Base-by-base conservation (phyloP, 306 rosid genomes). In the Lathyrus tuberosus region DNA sequence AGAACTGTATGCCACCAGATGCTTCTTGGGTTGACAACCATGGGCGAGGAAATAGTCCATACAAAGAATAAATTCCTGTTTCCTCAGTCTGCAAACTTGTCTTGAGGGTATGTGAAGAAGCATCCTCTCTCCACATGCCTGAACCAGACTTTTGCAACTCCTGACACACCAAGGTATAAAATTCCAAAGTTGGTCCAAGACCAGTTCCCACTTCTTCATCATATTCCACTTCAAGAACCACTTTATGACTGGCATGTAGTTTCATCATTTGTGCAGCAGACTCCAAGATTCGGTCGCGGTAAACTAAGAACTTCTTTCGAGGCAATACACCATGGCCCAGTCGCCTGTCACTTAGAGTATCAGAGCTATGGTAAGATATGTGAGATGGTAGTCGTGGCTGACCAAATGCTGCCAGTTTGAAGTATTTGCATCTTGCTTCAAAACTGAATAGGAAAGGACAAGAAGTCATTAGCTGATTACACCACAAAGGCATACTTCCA, bases 131-230 rank as follows among this genome's bases (percentile, higher is more conserved):
- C 99, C 99, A 95, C 96, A 91, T 87, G 69, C 87, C 95, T 62
- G 88, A 72, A 48, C 89, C 96, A 65, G 76, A 75, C 77, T 87
- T 95, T 80, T 95, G 95, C 76, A 95, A 83, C 81, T 89, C 99
- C 10, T 81, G 97, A 71, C 99, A 82, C 41, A 91, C 95, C 80
- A 95, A 83, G 70, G 99, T 91, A 76, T 91, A 95, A 72, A 95
- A 95, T 80, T 95, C 99, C 83, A 95, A 83, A 26, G 99, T 95
- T 8, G 97, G 99, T 66, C 99, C 99, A 74, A 91, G 96, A 74
- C 99, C 99, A 67, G 96, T 95, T 70, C 99, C 99, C 66, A 95
- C 99, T 82, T 95, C 99, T 75, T 91, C 97, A 57, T 84, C 76
- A 81, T 86, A 95, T 82, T 87, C 97, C 78, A 95, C 95, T 84